Evolutionary conservation across 768 basidiomycete genomes (phyloP).

Genomic region (Ephemerocybe angulata): DNA sequence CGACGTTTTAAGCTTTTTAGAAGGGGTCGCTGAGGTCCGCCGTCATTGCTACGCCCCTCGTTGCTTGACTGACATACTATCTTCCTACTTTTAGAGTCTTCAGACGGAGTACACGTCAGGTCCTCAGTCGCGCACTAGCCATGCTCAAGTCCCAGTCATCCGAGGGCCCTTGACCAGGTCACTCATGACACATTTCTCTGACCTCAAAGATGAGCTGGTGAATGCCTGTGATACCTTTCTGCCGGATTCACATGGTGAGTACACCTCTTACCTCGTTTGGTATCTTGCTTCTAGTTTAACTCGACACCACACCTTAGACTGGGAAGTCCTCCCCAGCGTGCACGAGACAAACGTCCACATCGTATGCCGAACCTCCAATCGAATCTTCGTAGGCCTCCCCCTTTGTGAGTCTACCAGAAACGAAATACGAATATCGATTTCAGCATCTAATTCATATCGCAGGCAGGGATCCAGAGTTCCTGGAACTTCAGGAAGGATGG

Average conservation of each 20-base stretch:
- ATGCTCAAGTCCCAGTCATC: too few relatives aligned
- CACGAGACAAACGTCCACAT: constrained; percentile 25
- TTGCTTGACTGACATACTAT: too few relatives aligned
- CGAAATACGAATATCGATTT: neutral
- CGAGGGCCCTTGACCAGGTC: too few relatives aligned
- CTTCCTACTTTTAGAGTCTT: too few relatives aligned
- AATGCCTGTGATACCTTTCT: too few relatives aligned
- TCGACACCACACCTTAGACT: constrained; percentile 25
- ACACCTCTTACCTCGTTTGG: too few relatives aligned
- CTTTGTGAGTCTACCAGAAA: constrained; percentile 30
- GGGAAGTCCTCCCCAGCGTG: constrained; percentile 29
- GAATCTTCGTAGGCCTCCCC: constrained; percentile 39
- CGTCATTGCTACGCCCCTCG: neutral
- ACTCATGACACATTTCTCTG: too few relatives aligned
- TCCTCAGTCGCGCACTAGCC: too few relatives aligned
- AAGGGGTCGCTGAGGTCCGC: constrained; percentile 30
- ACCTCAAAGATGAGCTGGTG: too few relatives aligned
- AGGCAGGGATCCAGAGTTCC: constrained; percentile 40
- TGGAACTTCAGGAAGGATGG: constrained; percentile 24
- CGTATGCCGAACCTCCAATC: constrained; percentile 36
- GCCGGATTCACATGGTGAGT: too few relatives aligned
- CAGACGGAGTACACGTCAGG: too few relatives aligned
- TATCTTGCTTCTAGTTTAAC: neutral
- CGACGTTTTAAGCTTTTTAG: constrained; percentile 29
- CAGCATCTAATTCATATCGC: neutral